Evolutionary conservation across 2,329 filamentous ascomycete species (phyloP).

Genomic region (Trichoderma sp.): DNA sequence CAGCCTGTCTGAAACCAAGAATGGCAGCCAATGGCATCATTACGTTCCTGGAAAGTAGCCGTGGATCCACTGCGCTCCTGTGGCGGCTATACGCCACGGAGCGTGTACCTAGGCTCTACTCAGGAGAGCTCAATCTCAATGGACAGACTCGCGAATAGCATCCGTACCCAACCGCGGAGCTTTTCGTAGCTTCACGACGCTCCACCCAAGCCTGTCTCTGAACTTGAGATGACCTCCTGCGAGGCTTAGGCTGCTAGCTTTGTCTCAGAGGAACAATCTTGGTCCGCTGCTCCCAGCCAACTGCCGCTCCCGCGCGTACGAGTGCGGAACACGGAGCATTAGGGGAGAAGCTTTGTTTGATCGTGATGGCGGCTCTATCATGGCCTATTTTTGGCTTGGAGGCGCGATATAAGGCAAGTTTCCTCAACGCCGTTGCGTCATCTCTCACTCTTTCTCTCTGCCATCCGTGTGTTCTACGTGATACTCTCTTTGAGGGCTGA

Average conservation of each 20-base stretch:
- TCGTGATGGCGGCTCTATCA: background rate
- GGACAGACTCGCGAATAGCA: constrained; percentile 1
- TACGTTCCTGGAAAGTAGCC: constrained; percentile 7
- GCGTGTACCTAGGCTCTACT: background rate
- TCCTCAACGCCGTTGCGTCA: background rate
- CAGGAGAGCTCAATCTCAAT: background rate
- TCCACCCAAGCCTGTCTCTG: constrained; percentile 11
- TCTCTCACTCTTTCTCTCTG: background rate
- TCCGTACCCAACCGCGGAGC: constrained; percentile 4
- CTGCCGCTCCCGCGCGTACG: constrained; percentile 3
- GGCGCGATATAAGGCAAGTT: constrained; percentile 18
- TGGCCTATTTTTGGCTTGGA: constrained; percentile 6
- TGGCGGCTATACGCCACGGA: constrained; percentile 9
- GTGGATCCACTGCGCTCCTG: background rate
- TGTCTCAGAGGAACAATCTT: background rate
- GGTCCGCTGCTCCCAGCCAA: constrained; percentile 2
- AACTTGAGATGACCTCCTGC: background rate
- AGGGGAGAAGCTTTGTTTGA: background rate
- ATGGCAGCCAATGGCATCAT: constrained; percentile 8
- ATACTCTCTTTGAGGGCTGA: background rate
- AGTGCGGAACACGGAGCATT: constrained; percentile 10
- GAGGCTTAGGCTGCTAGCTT: constrained; percentile 3
- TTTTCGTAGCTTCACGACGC: background rate
- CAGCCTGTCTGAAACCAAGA: constrained; percentile 3
- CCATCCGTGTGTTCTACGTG: background rate